Evolutionary conservation across 2,329 filamentous ascomycete species (phyloP), one percentile per base, ranked within the genome.

Genomic region (Periglandula ipomoeae): DNA sequence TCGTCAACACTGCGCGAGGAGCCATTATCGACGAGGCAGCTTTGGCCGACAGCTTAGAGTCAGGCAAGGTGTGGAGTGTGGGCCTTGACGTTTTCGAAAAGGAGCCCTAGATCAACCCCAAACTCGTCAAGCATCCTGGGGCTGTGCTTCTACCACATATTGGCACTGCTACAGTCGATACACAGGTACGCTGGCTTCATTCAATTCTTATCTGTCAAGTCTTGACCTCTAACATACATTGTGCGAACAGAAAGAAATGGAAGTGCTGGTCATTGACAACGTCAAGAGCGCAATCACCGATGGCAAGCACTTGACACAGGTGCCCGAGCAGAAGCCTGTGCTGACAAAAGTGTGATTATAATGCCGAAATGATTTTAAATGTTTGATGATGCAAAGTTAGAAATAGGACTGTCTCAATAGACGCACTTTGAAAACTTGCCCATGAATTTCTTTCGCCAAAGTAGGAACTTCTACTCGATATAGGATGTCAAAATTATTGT

Each of bases 61-160:
- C 67, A 3, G 75, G 75, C 10, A 76, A 76, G 50, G 71, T 81
- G 8, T 73, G 70, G 50, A 72, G 73, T 3, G 74, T 69, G 0
- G 78, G 77, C 0, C 58, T 81, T 27, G 78, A 81, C 52, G 77
- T 81, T 9, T 81, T 73, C 48, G 76, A 81, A 58, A 55, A 65
- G 44, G 78, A 81, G 61, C 83, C 83, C 0, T 68, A 72, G 52
- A 67, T 87, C 5, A 78, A 86, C 54, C 75, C 78, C 2, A 76
- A 75, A 1, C 65, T 87, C 15, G 48, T 84, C 2, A 65, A 65
- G 46, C 84, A 83, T 55, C 74, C 74, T 4, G 71, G 78, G 53
- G 80, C 82, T 1, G 67, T 84, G 48, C 65, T 86, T 17, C 64
- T 86, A 39, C 83, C 83, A 32, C 83, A 87, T 58, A 75, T 87